Evolutionary conservation across 768 basidiomycete species (phyloP).

Genomic region (Suillus spraguei): DNA sequence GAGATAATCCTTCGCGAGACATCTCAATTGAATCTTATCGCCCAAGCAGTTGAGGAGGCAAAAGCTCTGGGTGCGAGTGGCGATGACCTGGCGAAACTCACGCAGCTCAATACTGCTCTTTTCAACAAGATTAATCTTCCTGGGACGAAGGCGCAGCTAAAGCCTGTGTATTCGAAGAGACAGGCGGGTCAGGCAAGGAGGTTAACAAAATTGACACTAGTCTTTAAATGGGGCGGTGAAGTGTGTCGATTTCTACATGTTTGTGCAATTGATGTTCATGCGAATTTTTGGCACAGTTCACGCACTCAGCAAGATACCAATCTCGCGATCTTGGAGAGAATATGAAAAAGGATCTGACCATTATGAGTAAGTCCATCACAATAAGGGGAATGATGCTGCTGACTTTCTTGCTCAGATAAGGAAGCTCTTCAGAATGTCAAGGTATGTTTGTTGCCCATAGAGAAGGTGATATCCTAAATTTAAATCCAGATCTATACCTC

Average conservation of each 20-base stretch:
- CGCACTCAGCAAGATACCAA: conserved; percentile 95
- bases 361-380: conserved; percentile 80
- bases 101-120: conserved; percentile 85
- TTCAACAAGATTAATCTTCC: conserved; percentile 94
- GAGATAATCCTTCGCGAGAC: conserved; percentile 96
- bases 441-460: conserved; percentile 38
- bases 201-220: conserved; percentile 89
- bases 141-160: conserved; percentile 96
- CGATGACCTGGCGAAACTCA: conserved; percentile 84
- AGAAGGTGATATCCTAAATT: not conserved
- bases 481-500: conserved; percentile 85
- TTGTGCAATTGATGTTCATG: not conserved
- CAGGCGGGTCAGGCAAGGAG: conserved; percentile 68
- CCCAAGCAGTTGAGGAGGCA: conserved; percentile 86
- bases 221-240: conserved; percentile 99
- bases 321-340: conserved; percentile 95
- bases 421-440: conserved; percentile 94
- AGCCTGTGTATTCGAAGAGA: conserved; percentile 89
- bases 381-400: conserved; percentile 4
- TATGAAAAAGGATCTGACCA: conserved; percentile 92
- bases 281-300: conserved; percentile 57
- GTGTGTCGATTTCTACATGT: conserved; percentile 36
- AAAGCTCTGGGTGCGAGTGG: conserved; percentile 78
- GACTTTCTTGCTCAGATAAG: conserved; percentile 57
- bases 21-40: conserved; percentile 81